phyloP scores from a whole-genome alignment of 2,329 filamentous ascomycete species.

The Metarhizium humberi region DNA sequence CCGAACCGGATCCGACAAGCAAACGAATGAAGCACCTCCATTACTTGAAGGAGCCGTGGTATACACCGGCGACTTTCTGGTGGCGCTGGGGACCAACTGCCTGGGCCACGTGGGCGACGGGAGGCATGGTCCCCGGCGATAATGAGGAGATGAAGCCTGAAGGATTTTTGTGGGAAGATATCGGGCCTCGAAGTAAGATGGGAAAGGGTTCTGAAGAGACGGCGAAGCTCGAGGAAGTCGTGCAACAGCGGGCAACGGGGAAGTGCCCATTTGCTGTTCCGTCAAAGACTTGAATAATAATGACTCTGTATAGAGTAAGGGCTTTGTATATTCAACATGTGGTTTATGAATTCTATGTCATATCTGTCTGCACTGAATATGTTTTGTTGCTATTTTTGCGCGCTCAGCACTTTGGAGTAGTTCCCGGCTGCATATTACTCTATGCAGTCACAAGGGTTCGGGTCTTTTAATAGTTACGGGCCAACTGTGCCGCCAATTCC shows the following conservation, averaged over 20 bases:
- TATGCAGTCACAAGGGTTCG: background rate
- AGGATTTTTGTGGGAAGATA: conserved; percentile 46
- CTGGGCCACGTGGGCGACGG: conserved; percentile 33
- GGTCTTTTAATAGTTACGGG: too few relatives aligned
- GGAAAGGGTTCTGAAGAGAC: conserved; percentile 41
- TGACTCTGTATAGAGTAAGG: too few relatives aligned
- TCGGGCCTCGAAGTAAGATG: conserved; percentile 50
- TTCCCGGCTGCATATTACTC: background rate
- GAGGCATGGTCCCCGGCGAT: conserved; percentile 36
- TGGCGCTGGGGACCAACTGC: conserved; percentile 52
- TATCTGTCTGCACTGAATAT: too few relatives aligned
- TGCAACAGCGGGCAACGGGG: conserved; percentile 17
- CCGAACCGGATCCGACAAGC: conserved; percentile 40
- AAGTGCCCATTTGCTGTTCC: conserved; percentile 34
- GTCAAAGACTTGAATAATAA: background rate
- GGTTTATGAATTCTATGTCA: too few relatives aligned
- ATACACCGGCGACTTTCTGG: conserved; percentile 49
- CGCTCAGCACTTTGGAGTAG: background rate
- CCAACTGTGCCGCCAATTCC: too few relatives aligned
- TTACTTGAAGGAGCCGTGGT: conserved; percentile 57
- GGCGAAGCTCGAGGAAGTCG: conserved; percentile 17
- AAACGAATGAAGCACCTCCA: conserved; percentile 38
- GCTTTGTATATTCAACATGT: too few relatives aligned
- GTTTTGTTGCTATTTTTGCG: background rate
- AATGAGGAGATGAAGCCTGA: conserved; percentile 29